Evolutionary conservation across 1,284 basidiomycete species (phyloP).

Genomic region (Irpex sp.): DNA sequence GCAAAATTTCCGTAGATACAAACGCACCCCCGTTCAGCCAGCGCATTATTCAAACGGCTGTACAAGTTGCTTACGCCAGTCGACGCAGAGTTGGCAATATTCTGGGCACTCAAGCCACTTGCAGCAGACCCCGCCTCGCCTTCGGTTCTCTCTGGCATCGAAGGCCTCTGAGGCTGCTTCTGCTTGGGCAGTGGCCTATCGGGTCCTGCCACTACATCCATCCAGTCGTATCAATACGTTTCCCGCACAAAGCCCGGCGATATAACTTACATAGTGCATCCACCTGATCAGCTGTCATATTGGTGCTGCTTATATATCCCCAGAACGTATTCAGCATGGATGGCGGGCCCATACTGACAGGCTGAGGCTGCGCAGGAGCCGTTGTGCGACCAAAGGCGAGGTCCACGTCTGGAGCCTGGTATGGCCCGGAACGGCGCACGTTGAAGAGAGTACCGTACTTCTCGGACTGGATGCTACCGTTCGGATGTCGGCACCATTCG

Average conservation of each 20-base stretch:
- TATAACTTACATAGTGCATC: conserved; percentile 48
- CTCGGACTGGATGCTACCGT: conserved; percentile 31
- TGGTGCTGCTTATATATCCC: conserved; percentile 25
- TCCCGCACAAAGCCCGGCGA: not conserved
- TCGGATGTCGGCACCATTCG: conserved; percentile 34
- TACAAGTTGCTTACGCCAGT: conserved; percentile 41
- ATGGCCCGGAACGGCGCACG: conserved; percentile 38
- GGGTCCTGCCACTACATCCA: conserved; percentile 52
- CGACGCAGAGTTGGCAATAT: conserved; percentile 19
- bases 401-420: conserved; percentile 45
- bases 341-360: conserved; percentile 50
- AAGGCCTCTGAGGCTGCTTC: conserved; percentile 12
- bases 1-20: not conserved
- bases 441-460: conserved; percentile 56
- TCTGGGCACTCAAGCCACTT: conserved; percentile 10
- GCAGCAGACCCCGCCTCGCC: conserved; percentile 6
- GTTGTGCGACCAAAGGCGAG: conserved; percentile 35
- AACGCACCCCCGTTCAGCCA: conserved; percentile 56
- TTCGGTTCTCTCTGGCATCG: conserved; percentile 21
- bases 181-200: conserved; percentile 40
- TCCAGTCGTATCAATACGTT: not conserved
- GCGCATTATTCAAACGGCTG: conserved; percentile 43
- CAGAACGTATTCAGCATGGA: conserved; percentile 49
- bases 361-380: conserved; percentile 52
- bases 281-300: conserved; percentile 49